Conservation (phyloP, 495 filamentous ascomycete genomes). For the Penicillium roqueforti region DNA sequence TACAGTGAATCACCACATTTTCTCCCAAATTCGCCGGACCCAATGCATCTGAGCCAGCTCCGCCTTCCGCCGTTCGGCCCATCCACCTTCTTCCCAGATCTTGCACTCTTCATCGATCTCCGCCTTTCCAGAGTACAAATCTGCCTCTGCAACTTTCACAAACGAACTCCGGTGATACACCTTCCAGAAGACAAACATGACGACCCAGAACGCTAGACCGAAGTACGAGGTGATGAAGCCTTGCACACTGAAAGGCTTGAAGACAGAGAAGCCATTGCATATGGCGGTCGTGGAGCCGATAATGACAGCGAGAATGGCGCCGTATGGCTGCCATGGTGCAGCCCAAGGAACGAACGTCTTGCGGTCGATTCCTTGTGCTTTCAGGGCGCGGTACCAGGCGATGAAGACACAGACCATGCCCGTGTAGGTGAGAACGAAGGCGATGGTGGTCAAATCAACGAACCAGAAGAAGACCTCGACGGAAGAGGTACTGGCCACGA, state of each 20-base stretch:
- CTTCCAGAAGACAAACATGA: slow-evolving; percentile 36
- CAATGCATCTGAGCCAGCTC: slow-evolving; percentile 27
- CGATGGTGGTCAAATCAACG: slow-evolving; percentile 47
- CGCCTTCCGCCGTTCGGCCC: slow-evolving; percentile 22
- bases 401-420: slow-evolving; percentile 52
- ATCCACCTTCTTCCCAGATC: slow-evolving; percentile 32
- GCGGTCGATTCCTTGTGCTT: slow-evolving; percentile 51
- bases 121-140: slow-evolving; percentile 29
- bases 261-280: slow-evolving; percentile 34
- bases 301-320: slow-evolving; percentile 20
- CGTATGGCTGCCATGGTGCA: slow-evolving; percentile 29
- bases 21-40: slow-evolving; percentile 25
- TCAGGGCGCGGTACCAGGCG: slow-evolving; percentile 53
- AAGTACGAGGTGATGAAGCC: slow-evolving; percentile 36
- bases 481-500: slow-evolving; percentile 53
- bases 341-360: slow-evolving; percentile 26
- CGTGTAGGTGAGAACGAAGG: slow-evolving; percentile 54
- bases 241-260: slow-evolving; percentile 30
- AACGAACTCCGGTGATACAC: slow-evolving; percentile 27
- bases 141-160: slow-evolving; percentile 24
- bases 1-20: slow-evolving; percentile 29
- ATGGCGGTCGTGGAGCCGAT: slow-evolving; percentile 23
- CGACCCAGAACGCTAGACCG: slow-evolving; percentile 27
- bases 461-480: slow-evolving; percentile 56
- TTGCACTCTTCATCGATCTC: slow-evolving; percentile 34